Evolutionary conservation across 2,329 filamentous ascomycete genomes (phyloP).

Genomic region (Paraphaeosphaeria minitans): DNA sequence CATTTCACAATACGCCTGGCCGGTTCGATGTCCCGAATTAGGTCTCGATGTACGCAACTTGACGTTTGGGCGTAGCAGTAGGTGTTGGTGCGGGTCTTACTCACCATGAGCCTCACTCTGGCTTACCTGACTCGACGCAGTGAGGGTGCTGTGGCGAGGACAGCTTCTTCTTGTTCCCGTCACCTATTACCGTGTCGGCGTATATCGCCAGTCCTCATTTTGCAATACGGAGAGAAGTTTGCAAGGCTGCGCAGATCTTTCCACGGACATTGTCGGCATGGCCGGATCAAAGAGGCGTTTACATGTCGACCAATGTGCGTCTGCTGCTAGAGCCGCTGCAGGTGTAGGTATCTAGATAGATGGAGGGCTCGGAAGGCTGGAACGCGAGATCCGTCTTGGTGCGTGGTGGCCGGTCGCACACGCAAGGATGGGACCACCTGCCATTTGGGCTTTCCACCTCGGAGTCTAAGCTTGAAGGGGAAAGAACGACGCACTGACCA

Average conservation of each 20-base stretch:
- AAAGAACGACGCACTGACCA: not conserved
- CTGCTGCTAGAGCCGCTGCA: not conserved
- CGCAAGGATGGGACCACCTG: slow-evolving; percentile 6
- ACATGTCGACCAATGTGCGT: not conserved
- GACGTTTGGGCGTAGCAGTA: not conserved
- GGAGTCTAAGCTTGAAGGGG: slow-evolving; percentile 6
- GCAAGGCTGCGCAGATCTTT: not conserved
- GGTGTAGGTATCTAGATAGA: no score
- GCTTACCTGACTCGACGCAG: not conserved
- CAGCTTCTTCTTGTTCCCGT: not conserved
- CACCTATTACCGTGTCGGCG: not conserved
- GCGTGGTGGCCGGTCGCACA: not conserved
- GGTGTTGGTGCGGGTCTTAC: not conserved
- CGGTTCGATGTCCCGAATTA: not conserved
- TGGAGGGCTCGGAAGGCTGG: not conserved
- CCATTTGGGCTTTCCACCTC: not conserved
- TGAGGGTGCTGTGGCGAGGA: not conserved
- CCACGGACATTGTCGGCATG: not conserved
- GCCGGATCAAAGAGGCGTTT: not conserved
- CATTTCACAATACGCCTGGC: not conserved
- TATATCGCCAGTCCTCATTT: not conserved
- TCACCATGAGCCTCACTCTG: not conserved
- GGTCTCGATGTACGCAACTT: not conserved
- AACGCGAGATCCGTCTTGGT: not conserved
- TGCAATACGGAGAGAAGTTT: not conserved